Conservation (phyloP, 75 land plant species). For the Azolla pinnata region DNA sequence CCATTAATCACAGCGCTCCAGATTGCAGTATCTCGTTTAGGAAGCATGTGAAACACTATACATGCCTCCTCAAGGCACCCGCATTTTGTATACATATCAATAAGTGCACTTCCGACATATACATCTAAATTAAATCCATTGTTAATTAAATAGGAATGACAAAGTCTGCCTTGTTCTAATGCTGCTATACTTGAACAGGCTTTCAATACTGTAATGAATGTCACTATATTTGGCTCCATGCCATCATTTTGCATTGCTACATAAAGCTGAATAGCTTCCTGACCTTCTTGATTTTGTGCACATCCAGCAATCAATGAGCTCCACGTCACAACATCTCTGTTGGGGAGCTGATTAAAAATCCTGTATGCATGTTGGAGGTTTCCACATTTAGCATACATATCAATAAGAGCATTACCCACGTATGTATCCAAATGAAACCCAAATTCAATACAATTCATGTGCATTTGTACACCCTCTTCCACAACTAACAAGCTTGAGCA, state of each 20-base stretch:
- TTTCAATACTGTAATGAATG: slow-evolving; percentile 27
- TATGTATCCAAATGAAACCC: slow-evolving; percentile 6
- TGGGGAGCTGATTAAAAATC: slow-evolving; percentile 13
- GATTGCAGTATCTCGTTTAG: slow-evolving; percentile 16
- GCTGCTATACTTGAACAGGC: slow-evolving; percentile 25
- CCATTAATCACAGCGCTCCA: slow-evolving; percentile 44
- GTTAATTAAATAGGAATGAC: slow-evolving; percentile 28
- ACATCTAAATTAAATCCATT: slow-evolving; percentile 32
- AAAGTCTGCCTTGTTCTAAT: slow-evolving; percentile 8
- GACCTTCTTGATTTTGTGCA: slow-evolving; percentile 12
- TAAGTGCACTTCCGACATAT: slow-evolving; percentile 32
- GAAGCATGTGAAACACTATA: slow-evolving; percentile 8
- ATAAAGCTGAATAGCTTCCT: neutral
- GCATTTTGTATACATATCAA: slow-evolving; percentile 11
- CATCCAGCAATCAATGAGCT: slow-evolving; percentile 28
- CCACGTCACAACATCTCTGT: slow-evolving; percentile 28
- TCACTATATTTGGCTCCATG: slow-evolving; percentile 16
- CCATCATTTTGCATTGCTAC: slow-evolving; percentile 7
- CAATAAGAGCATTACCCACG: slow-evolving; percentile 14
- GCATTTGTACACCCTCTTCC: slow-evolving; percentile 2
- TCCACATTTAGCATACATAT: slow-evolving; percentile 8
- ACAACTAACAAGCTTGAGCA: neutral
- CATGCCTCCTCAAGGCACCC: slow-evolving; percentile 10
- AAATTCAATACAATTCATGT: slow-evolving; percentile 1
- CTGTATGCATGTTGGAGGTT: slow-evolving; percentile 8